A percentile compares a stretch with the other conserved stretches of the same genome.
Evolutionary conservation across 192 early-diverging fungal species (phyloP).

Genomic region (Backusella macrospora): DNA sequence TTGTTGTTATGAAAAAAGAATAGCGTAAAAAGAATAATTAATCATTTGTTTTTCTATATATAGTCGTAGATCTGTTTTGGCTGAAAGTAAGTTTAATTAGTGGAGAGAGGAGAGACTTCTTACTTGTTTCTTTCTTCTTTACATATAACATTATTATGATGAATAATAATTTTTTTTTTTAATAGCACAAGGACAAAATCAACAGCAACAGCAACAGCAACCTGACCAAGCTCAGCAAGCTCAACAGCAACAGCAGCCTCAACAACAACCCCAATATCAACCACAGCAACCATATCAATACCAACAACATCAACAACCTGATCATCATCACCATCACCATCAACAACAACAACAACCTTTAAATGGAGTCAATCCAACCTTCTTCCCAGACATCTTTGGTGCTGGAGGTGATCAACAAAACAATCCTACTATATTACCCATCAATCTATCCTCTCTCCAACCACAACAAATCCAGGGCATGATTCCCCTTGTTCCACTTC

Average conservation of each 20-base stretch:
- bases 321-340: neutral
- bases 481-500: constrained; percentile 22
- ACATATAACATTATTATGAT: neutral
- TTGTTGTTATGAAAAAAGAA: constrained; percentile 13
- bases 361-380: constrained; percentile 1
- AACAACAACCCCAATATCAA: constrained; percentile 20
- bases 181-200: constrained; percentile 25
- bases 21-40: neutral
- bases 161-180: neutral
- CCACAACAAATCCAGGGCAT: constrained; percentile 36
- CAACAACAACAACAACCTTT: constrained; percentile 12
- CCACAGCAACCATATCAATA: neutral
- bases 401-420: neutral
- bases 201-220: constrained; percentile 17
- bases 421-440: neutral
- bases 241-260: constrained; percentile 23
- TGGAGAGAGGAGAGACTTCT: too few species aligned
- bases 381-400: neutral
- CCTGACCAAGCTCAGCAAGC: neutral
- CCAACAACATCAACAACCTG: constrained; percentile 21
- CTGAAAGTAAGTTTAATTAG: constrained; percentile 19
- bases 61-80: constrained; percentile 56
- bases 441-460: constrained; percentile 18
- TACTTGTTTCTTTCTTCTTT: neutral
- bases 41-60: neutral